Base-by-base conservation (phyloP, 345 rosid species). In the Eucalyptus polyanthemos region DNA sequence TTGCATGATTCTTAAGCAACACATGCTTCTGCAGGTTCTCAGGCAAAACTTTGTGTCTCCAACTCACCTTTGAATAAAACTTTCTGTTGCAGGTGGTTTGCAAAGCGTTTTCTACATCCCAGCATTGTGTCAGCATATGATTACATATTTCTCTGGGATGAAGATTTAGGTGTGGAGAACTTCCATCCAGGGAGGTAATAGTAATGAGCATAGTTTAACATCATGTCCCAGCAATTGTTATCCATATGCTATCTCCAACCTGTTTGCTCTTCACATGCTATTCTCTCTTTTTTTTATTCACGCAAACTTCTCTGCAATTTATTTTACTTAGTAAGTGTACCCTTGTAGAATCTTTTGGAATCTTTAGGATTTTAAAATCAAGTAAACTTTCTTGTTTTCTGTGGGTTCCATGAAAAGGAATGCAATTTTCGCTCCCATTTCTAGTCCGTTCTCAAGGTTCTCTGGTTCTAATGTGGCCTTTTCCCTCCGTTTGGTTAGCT, bases 71-170 rank as follows among this genome's bases (percentile, higher is more conserved):
- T 50, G 88, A 5, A n/a, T 25, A 24, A 40, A 51, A 86, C 29
- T 89, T 60, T 53, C 86, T 56, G 65, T 89, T 89, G 91, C 93
- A 98, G 99, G 99, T 98, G 99, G 99, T 98, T 96, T 80, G 99
- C 99, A 8, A 97, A 98, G 90, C 97, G 99, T 21, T 98, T 98
- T 91, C 95, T 98, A 60, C 99, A 98, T 93, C 99, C 99, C 37
- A 97, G 94, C 87, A 90, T 98, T 8, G 99, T 97, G 65, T 93
- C 97, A 49, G 87, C 87, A 80, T 98, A 98, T 86, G 99, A 98
- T 93, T 98, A 97, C 90, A 90, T 98, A 91, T 98, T 98, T 90
- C 97, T 98, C 44, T 97, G 99, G 99, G 99, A 98, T 51, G 99
- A 98, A 95, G 99, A 98, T 94, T 93, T 98, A 88, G 99, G 99